A percentile compares a stretch with the other conserved stretches of the same genome.
phyloP scores from a whole-genome alignment of 1,284 basidiomycete genomes.

The Moniliella sp. region DNA sequence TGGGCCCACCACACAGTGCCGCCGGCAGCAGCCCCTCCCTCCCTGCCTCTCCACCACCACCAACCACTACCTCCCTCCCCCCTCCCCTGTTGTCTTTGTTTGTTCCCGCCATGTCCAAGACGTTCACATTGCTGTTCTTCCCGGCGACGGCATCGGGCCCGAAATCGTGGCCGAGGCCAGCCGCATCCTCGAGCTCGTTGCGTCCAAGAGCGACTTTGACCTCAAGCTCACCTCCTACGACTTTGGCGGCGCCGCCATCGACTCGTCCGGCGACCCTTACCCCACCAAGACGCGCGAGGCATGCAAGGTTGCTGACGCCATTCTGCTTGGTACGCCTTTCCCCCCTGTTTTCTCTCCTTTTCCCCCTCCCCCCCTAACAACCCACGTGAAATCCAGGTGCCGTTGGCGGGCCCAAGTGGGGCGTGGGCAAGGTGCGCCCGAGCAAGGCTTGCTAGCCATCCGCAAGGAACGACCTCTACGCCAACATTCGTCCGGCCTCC shows the following conservation, averaged over 20 bases:
- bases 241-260: constrained; percentile 86
- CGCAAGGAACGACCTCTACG: constrained; percentile 80
- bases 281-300: constrained; percentile 57
- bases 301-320: constrained; percentile 28
- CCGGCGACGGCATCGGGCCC: constrained; percentile 93
- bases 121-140: constrained; percentile 66
- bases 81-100: too few relatives aligned
- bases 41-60: too few relatives aligned
- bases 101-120: too few relatives aligned
- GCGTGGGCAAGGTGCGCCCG: constrained; percentile 70
- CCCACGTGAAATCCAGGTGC: too few relatives aligned
- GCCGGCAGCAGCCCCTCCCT: too few relatives aligned
- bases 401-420: constrained; percentile 96
- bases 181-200: constrained; percentile 58
- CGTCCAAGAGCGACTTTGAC: constrained; percentile 44
- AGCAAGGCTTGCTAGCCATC: constrained; percentile 70
- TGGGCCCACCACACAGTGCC: too few relatives aligned
- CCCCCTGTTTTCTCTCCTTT: too few relatives aligned
- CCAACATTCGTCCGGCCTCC: constrained; percentile 88
- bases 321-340: too few relatives aligned
- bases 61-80: too few relatives aligned
- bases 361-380: too few relatives aligned
- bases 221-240: constrained; percentile 52
- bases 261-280: constrained; percentile 59
- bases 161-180: constrained; percentile 76